phyloP scores from a whole-genome alignment of 2,329 filamentous ascomycete species.

The Cladosporium oxysporum region DNA sequence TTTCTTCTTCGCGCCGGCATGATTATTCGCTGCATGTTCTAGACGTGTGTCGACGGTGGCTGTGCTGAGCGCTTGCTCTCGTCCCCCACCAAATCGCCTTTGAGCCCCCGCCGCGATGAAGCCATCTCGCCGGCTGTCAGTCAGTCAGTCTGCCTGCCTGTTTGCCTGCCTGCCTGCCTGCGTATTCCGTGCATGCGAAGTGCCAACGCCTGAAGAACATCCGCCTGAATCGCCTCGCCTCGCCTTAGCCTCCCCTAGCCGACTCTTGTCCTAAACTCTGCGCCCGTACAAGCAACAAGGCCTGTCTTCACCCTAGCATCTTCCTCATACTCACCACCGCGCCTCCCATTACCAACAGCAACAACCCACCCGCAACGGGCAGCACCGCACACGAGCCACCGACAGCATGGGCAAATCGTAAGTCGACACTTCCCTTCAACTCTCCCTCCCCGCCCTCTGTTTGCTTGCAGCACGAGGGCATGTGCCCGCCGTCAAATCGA shows the following conservation, averaged over 20 bases:
- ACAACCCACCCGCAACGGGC: not conserved
- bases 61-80: not conserved
- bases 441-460: slow-evolving; percentile 9
- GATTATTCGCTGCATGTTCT: slow-evolving; percentile 3
- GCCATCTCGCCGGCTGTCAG: not conserved
- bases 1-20: not conserved
- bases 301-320: not conserved
- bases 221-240: not conserved
- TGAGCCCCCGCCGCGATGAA: not conserved
- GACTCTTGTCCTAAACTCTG: slow-evolving; percentile 6
- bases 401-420: slow-evolving; percentile 23
- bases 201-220: not conserved
- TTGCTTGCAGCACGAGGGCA: slow-evolving; percentile 13
- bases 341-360: not conserved
- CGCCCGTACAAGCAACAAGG: not conserved
- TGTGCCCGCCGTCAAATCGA: not conserved
- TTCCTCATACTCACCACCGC: not conserved
- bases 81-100: not conserved
- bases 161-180: not conserved
- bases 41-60: not conserved
- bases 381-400: slow-evolving; percentile 1
- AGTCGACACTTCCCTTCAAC: slow-evolving; percentile 16
- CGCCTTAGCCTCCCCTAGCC: slow-evolving; percentile 6
- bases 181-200: not conserved
- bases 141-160: too few relatives aligned